A percentile compares a stretch with the other conserved stretches of the same genome.
phyloP scores from a whole-genome alignment of 371 early-diverging fungal species.

The Saksenaea vasiformis region DNA sequence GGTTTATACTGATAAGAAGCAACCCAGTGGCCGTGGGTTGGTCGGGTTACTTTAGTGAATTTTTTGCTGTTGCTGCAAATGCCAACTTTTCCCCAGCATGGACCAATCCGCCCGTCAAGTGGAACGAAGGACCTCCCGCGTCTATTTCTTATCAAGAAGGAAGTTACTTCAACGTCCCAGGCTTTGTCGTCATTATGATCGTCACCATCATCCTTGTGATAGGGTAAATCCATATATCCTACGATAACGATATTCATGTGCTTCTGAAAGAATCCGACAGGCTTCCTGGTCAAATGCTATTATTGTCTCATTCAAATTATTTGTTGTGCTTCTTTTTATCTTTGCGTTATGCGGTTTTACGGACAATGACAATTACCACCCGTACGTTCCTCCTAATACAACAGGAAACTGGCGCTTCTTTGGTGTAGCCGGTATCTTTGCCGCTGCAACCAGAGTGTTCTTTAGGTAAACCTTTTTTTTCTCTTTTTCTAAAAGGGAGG shows the following conservation, averaged over 20 bases:
- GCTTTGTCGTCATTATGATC: conserved; percentile 63
- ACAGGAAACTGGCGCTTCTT: conserved; percentile 54
- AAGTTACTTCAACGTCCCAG: conserved; percentile 74
- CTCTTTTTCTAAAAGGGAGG: not conserved
- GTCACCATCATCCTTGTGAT: conserved; percentile 60
- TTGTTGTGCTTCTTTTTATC: conserved; percentile 80
- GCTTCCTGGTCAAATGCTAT: conserved; percentile 71
- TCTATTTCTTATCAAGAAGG: conserved; percentile 47
- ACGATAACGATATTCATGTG: not conserved
- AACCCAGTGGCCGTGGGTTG: conserved; percentile 63
- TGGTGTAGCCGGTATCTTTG: conserved; percentile 74
- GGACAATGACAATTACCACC: conserved; percentile 69
- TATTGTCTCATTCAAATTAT: conserved; percentile 74
- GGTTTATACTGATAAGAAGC: not conserved
- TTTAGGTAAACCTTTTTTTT: conserved; percentile 41
- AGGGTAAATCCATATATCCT: conserved; percentile 47
- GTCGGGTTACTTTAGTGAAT: conserved; percentile 76
- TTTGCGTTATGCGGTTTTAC: conserved; percentile 67
- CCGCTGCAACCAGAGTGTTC: conserved; percentile 81
- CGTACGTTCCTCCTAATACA: conserved; percentile 76
- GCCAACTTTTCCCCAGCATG: conserved; percentile 46
- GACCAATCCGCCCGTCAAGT: conserved; percentile 67
- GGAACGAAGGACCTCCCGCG: conserved; percentile 42
- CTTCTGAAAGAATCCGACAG: conserved; percentile 53
- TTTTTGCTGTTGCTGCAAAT: conserved; percentile 62